A percentile compares a stretch with the other conserved stretches of the same genome.
Evolutionary conservation across 2,329 filamentous ascomycete species (phyloP).

Genomic region (Fusarium tricinctum): DNA sequence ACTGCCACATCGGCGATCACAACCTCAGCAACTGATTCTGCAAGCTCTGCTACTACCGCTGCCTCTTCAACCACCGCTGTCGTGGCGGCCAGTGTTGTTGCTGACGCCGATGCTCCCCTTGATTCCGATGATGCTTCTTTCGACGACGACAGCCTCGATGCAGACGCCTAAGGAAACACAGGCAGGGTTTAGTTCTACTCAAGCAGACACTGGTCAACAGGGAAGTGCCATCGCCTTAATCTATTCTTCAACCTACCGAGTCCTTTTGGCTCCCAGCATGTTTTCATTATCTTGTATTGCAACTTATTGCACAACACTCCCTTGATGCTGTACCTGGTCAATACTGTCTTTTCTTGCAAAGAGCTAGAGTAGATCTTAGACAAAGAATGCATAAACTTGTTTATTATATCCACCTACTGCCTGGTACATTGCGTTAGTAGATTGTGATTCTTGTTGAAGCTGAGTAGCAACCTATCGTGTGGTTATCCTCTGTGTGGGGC

Average conservation of each 20-base stretch:
- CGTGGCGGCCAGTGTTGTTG: neutral
- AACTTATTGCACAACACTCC: neutral
- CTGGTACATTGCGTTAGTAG: too few relatives aligned
- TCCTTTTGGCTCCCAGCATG: neutral
- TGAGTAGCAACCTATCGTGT: too few relatives aligned
- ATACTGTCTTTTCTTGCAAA: neutral
- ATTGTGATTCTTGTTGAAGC: too few relatives aligned
- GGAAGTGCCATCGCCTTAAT: neutral
- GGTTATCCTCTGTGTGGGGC: too few relatives aligned
- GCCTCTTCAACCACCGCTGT: neutral
- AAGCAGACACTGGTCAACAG: neutral
- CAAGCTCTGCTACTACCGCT: neutral
- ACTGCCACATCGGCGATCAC: neutral
- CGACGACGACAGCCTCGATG: neutral
- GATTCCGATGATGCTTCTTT: slow-evolving; percentile 3
- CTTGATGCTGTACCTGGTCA: neutral
- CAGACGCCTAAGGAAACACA: neutral
- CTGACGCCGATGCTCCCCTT: neutral
- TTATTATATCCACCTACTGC: neutral
- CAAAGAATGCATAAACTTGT: neutral
- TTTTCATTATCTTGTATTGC: neutral
- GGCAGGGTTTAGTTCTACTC: neutral
- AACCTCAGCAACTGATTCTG: neutral
- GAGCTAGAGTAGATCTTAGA: slow-evolving; percentile 9
- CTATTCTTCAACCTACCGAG: too few relatives aligned